Base-by-base conservation (phyloP, 1,284 basidiomycete species). In the Cutaneotrichosporon daszewskae region DNA sequence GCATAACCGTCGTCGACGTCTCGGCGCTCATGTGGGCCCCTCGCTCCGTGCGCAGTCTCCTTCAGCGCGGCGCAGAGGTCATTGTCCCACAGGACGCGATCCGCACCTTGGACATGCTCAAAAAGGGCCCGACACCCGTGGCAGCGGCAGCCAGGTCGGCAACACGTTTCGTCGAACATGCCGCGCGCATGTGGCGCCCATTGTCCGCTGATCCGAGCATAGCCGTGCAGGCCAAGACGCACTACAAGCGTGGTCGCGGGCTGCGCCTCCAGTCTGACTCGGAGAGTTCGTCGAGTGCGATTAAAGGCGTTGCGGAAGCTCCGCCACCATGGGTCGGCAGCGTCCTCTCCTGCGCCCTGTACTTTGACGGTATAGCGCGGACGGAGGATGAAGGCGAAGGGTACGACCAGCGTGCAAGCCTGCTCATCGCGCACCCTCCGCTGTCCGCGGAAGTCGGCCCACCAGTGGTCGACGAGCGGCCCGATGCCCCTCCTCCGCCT, bases 61-160 rank as follows among this genome's bases (percentile, higher is more conserved):
- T 79, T 73, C 60, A 81, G 69, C 81, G 55, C 79, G 87, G 69
- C 64, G 84, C 44, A 39, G 69, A 71, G 43, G 62, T 92, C 43
- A 79, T 95, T 45, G 75, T 95, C 29, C 90, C 90, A 2, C 77
- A 87, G 18, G 90, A 94, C 79, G 89, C 85, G 5, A 77, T 94
- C 24, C 89, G 88, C 61, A 94, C 89, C 0, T 79, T 95, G n/a
- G 90, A 95, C 66, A 74, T 92, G 5, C 79, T 94, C 56, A 95
- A 95, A 76, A 94, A 92, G 66, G 89, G 89, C 2, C 81, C 81
- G 0, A 83, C 77, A 25, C 71, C 79, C 0, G 77, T 88, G 17
- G 87, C 88, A 0, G 80, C 85, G 55, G 82, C 84, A 13, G 89
- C 89, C 10, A 60, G 71, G 13, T 47, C 60, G 9, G 67, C 68